A percentile compares a stretch with the other conserved stretches of the same genome.
Conservation (phyloP, 2,329 filamentous ascomycete species). For the Aspergillus novofumigatus region DNA sequence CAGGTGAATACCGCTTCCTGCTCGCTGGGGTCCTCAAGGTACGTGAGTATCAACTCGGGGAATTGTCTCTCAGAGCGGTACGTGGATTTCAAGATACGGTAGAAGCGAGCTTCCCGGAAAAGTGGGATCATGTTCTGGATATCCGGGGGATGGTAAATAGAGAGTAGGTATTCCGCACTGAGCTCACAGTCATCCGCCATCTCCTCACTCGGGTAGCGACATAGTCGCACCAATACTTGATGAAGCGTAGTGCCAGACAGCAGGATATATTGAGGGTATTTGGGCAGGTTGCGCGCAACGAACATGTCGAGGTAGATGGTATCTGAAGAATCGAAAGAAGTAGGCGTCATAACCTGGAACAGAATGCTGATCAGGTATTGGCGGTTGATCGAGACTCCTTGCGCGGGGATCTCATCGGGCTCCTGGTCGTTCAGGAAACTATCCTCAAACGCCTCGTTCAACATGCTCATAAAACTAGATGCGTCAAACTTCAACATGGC, state of each 20-base stretch:
- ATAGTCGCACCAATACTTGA: slow-evolving; percentile 74
- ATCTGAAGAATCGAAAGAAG: slow-evolving; percentile 70
- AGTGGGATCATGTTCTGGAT: slow-evolving; percentile 69
- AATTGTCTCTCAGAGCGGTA: slow-evolving; percentile 79
- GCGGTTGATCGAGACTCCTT: slow-evolving; percentile 68
- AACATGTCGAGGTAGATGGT: slow-evolving; percentile 98
- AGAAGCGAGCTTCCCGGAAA: slow-evolving; percentile 78
- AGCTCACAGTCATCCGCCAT: slow-evolving; percentile 91
- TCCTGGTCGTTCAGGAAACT: slow-evolving; percentile 78
- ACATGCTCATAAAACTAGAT: slow-evolving; percentile 84
- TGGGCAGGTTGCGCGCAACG: slow-evolving; percentile 88
- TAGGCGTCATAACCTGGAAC: slow-evolving; percentile 76
- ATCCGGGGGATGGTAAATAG: slow-evolving; percentile 86
- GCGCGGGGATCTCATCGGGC: slow-evolving; percentile 55
- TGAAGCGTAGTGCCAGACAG: slow-evolving; percentile 82
- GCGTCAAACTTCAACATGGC: slow-evolving; percentile 84
- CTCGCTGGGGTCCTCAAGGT: slow-evolving; percentile 80
- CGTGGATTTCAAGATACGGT: slow-evolving; percentile 83
- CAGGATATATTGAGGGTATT: slow-evolving; percentile 93
- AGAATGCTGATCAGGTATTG: slow-evolving; percentile 92
- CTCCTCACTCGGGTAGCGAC: slow-evolving; percentile 73
- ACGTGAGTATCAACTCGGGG: slow-evolving; percentile 70
- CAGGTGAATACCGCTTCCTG: slow-evolving; percentile 72
- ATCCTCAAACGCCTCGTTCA: slow-evolving; percentile 98
- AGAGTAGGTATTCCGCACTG: slow-evolving; percentile 93